phyloP scores from a whole-genome alignment of 768 basidiomycete genomes.

The Tylopilus rubrobrunneus region DNA sequence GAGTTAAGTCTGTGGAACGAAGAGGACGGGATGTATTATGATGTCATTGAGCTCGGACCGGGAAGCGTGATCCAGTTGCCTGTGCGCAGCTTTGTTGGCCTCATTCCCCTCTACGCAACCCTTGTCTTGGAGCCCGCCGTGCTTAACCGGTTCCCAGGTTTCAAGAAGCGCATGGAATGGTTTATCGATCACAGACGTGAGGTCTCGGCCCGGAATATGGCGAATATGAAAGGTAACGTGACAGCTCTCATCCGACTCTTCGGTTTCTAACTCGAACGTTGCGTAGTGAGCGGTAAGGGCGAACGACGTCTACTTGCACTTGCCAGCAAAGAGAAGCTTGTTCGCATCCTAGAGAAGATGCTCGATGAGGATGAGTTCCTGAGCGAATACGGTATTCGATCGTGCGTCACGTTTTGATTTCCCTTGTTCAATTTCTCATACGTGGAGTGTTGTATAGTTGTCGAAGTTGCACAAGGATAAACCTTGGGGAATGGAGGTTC shows the following conservation, averaged over 20 bases:
- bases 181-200: conserved; percentile 92
- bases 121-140: conserved; percentile 87
- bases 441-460: conserved; percentile 44
- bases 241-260: background rate
- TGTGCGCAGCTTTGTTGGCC: conserved; percentile 91
- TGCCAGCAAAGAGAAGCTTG: conserved; percentile 86
- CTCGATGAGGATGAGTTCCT: conserved; percentile 96
- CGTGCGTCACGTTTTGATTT: conserved; percentile 49
- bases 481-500: conserved; percentile 93
- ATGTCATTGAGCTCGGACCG: conserved; percentile 86
- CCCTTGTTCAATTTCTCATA: conserved; percentile 1
- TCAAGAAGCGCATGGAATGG: conserved; percentile 99
- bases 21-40: conserved; percentile 97
- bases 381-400: conserved; percentile 92
- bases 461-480: conserved; percentile 87
- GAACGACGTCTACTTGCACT: conserved; percentile 87
- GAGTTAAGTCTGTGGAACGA: conserved; percentile 92
- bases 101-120: conserved; percentile 95
- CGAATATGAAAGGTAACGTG: conserved; percentile 81
- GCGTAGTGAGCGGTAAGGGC: conserved; percentile 59
- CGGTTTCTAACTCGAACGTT: background rate
- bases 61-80: conserved; percentile 86
- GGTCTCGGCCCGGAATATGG: conserved; percentile 87
- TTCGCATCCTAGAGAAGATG: conserved; percentile 92
- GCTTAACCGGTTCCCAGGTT: conserved; percentile 91